phyloP scores from a whole-genome alignment of 2,329 filamentous ascomycete genomes.

The Fusarium sp. region DNA sequence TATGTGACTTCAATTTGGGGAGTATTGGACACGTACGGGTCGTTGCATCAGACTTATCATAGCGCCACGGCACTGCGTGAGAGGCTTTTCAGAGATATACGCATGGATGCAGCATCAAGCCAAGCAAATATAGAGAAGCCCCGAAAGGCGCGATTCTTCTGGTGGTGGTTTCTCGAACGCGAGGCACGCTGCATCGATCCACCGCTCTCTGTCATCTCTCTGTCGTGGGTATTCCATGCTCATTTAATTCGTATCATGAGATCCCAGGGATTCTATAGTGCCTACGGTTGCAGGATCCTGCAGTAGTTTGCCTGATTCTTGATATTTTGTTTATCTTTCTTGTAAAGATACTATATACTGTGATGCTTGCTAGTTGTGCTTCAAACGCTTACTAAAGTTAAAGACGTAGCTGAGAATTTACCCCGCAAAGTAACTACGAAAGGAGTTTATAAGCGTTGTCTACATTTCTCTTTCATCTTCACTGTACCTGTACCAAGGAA shows the following conservation, averaged over 20 bases:
- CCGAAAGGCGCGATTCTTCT: neutral
- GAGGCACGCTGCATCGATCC: neutral
- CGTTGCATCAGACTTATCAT: neutral
- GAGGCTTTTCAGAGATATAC: conserved; percentile 6
- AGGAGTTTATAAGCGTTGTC: too few relatives aligned
- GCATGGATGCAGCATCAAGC: neutral
- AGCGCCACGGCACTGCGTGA: neutral
- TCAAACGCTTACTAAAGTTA: too few relatives aligned
- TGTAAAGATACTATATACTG: too few relatives aligned
- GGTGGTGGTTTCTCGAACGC: neutral
- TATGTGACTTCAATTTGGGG: neutral
- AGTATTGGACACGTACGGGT: neutral
- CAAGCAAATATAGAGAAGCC: neutral
- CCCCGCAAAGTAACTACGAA: too few relatives aligned
- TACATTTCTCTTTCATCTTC: too few relatives aligned
- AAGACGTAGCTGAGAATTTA: too few relatives aligned
- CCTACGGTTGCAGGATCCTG: too few relatives aligned
- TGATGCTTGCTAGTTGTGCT: too few relatives aligned
- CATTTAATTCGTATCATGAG: neutral
- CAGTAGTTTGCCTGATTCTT: too few relatives aligned
- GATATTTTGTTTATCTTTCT: too few relatives aligned
- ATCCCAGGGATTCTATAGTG: too few relatives aligned
- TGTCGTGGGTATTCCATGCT: neutral
- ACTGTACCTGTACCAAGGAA: too few relatives aligned
- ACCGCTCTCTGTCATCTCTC: neutral